Evolutionary conservation across 225 moss, liverwort and hornwort species (phyloP).

Genomic region (Straminergon stramineum): DNA sequence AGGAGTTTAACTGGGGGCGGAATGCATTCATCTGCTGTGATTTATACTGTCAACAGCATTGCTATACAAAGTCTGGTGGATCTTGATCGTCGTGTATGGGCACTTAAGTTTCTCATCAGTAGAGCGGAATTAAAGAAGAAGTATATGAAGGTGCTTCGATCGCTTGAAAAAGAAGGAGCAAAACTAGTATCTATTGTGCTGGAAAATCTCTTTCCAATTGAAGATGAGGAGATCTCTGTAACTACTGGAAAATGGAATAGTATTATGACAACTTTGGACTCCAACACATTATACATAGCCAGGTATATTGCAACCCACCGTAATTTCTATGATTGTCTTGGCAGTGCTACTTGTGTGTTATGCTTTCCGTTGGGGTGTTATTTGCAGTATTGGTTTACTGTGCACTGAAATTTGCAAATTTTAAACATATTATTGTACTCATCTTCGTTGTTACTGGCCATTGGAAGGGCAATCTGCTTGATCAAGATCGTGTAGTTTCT

Average conservation of each 20-base stretch:
- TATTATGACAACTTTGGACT: slow-evolving; percentile 24
- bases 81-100: slow-evolving; percentile 52
- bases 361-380: neutral
- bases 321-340: neutral
- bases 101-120: slow-evolving; percentile 36
- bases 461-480: neutral
- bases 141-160: slow-evolving; percentile 42
- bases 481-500: neutral
- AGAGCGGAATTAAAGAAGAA: slow-evolving; percentile 27
- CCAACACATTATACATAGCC: slow-evolving; percentile 10
- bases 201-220: slow-evolving; percentile 12
- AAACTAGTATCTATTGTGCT: slow-evolving; percentile 43
- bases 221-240: slow-evolving; percentile 1
- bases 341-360: neutral
- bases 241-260: slow-evolving; percentile 23
- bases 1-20: slow-evolving; percentile 7
- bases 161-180: slow-evolving; percentile 56
- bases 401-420: neutral
- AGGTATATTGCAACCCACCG: slow-evolving; percentile 13
- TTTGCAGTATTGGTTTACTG: neutral
- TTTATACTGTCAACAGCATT: slow-evolving; percentile 30
- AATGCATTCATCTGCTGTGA: slow-evolving; percentile 19
- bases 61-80: slow-evolving; percentile 69
- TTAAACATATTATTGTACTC: neutral
- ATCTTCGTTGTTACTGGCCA: neutral